phyloP scores from a whole-genome alignment of 495 filamentous ascomycete genomes.

The Daldinia childiae region DNA sequence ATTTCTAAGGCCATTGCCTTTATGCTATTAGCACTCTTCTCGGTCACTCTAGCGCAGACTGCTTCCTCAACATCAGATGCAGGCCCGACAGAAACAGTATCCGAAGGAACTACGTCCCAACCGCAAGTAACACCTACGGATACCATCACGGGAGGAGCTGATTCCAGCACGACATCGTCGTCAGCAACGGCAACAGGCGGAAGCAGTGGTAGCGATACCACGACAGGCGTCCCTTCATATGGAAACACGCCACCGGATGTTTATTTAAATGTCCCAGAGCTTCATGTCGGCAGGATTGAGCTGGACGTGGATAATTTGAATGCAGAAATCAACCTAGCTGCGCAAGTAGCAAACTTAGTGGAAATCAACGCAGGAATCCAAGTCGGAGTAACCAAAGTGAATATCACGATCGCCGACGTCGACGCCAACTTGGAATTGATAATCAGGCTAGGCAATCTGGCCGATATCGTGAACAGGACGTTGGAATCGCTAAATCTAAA shows the following conservation, averaged over 20 bases:
- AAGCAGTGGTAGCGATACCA: conserved; percentile 29
- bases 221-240: conserved; percentile 25
- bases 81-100: conserved; percentile 25
- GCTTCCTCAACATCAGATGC: conserved; percentile 37
- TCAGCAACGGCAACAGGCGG: conserved; percentile 25
- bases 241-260: conserved; percentile 60
- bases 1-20: conserved; percentile 18
- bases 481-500: conserved; percentile 65
- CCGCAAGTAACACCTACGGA: conserved; percentile 11
- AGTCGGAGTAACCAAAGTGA: conserved; percentile 63
- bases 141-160: conserved; percentile 8
- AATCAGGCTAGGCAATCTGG: conserved; percentile 64
- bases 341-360: conserved; percentile 63
- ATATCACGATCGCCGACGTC: conserved; percentile 67
- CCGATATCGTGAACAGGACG: conserved; percentile 67
- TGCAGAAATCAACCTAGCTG: conserved; percentile 66
- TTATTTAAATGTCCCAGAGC: conserved; percentile 61
- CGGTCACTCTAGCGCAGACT: conserved; percentile 38
- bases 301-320: conserved; percentile 63
- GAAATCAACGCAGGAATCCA: conserved; percentile 64
- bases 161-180: conserved; percentile 29
- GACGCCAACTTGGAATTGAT: conserved; percentile 64
- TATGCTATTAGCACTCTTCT: conserved; percentile 27
- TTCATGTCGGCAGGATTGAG: conserved; percentile 64
- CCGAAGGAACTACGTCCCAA: conserved; percentile 19